phyloP scores from a whole-genome alignment of 139 green algal species.

The Ettlia oleoabundans region DNA sequence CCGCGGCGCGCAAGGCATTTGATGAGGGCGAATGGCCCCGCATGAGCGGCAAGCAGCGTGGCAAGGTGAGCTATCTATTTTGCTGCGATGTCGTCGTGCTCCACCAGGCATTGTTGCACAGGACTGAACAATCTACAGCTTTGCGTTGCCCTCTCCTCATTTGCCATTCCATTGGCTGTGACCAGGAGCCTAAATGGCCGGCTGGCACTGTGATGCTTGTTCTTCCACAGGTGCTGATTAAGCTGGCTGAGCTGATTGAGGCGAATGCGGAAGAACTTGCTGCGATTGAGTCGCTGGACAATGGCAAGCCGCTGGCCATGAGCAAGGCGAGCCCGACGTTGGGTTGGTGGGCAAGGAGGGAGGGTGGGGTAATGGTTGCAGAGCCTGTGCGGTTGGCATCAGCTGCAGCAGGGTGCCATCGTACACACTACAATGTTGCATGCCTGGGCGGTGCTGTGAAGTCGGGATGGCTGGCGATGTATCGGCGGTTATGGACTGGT shows the following conservation, averaged over 20 bases:
- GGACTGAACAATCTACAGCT: too few species aligned
- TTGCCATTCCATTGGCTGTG: too few species aligned
- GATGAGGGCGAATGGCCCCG: slow-evolving; percentile 70
- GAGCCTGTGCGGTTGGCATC: too few species aligned
- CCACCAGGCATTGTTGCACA: too few species aligned
- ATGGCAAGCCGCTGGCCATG: slow-evolving; percentile 66
- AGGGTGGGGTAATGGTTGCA: too few species aligned
- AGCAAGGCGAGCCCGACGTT: slow-evolving; percentile 1
- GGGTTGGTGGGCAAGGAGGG: too few species aligned
- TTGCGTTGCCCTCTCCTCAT: background rate
- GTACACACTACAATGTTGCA: background rate
- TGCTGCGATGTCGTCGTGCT: background rate
- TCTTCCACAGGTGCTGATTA: slow-evolving; percentile 45
- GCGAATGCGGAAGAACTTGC: slow-evolving; percentile 58
- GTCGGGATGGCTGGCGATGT: too few species aligned
- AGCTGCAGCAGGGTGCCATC: background rate
- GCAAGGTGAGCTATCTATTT: slow-evolving; percentile 34
- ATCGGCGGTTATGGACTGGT: too few species aligned
- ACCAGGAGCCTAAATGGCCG: too few species aligned
- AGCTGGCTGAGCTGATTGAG: slow-evolving; percentile 72
- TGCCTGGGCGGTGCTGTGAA: too few species aligned
- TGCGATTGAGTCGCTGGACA: slow-evolving; percentile 72
- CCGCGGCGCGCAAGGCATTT: slow-evolving; percentile 60
- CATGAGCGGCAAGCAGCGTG: slow-evolving; percentile 61
- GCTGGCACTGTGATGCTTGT: too few species aligned